These are phyloP conservation scores for Phytophthora multivora DNA, from an alignment of 352 stramenopile genomes.

Conservation along the genomic window DNA sequence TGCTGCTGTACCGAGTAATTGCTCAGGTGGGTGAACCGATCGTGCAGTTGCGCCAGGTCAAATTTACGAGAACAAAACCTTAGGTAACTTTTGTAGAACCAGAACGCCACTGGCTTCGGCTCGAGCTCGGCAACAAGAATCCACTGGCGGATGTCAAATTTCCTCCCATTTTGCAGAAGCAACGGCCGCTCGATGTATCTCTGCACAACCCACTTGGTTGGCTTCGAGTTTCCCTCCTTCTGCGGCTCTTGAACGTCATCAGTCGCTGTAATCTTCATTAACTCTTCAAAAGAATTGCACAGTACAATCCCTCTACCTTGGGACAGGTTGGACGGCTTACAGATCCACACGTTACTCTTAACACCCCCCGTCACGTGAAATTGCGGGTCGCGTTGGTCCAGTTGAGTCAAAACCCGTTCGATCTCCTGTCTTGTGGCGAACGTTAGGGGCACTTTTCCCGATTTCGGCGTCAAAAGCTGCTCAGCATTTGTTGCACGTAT, in stretches of 20 bases:
- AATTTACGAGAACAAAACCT: slow-evolving; percentile 76
- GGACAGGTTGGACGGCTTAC: slow-evolving; percentile 77
- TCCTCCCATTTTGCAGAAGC: slow-evolving; percentile 53
- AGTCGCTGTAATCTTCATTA: slow-evolving; percentile 24
- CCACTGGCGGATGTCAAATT: slow-evolving; percentile 91
- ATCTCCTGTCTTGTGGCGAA: slow-evolving; percentile 3
- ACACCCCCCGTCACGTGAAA: slow-evolving; percentile 33
- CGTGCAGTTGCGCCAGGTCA: slow-evolving; percentile 42
- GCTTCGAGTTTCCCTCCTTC: neutral
- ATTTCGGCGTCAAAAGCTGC: neutral
- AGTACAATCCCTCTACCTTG: slow-evolving; percentile 75
- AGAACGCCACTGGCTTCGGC: slow-evolving; percentile 58
- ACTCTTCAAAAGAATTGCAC: slow-evolving; percentile 38
- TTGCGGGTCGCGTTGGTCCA: slow-evolving; percentile 47
- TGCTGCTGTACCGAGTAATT: slow-evolving; percentile 89
- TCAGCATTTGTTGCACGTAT: neutral
- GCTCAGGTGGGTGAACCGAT: slow-evolving; percentile 77
- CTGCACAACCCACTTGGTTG: slow-evolving; percentile 69
- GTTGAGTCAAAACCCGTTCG: slow-evolving; percentile 19
- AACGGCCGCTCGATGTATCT: slow-evolving; percentile 88
- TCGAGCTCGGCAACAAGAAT: slow-evolving; percentile 71
- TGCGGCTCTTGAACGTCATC: neutral
- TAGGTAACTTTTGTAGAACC: slow-evolving; percentile 75
- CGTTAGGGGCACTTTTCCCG: neutral
- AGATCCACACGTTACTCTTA: slow-evolving; percentile 74